Conservation (phyloP, 257 asterid genomes). For the Parsonsia alboflavescens region DNA sequence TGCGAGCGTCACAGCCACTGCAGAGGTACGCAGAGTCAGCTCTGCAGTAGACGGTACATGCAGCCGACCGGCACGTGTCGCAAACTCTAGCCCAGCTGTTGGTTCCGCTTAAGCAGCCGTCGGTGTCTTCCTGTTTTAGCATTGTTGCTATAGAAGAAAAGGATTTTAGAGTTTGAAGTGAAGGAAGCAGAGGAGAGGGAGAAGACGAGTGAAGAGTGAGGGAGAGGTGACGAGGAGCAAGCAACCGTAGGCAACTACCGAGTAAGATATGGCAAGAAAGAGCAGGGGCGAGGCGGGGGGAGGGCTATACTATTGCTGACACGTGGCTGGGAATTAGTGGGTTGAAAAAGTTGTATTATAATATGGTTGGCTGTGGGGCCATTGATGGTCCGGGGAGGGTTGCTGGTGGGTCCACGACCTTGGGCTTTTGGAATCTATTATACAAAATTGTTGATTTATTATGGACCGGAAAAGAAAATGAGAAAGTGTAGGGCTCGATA, state of each 20-base stretch:
- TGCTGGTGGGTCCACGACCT: constrained; percentile 7
- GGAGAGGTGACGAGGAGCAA: neutral
- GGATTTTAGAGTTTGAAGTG: neutral
- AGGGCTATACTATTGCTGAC: constrained; percentile 29
- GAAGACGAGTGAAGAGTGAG: neutral
- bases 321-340: constrained; percentile 55
- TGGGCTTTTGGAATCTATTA: constrained; percentile 23
- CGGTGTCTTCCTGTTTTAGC: constrained; percentile 31
- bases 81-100: constrained; percentile 43
- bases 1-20: constrained; percentile 44
- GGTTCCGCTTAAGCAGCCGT: neutral
- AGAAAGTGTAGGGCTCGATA: too few relatives aligned
- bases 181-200: neutral
- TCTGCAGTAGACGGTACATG: constrained; percentile 53
- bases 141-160: constrained; percentile 6
- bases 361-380: constrained; percentile 43
- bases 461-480: neutral
- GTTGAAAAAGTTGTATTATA: constrained; percentile 24
- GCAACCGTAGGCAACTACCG: constrained; percentile 11
- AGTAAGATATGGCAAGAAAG: neutral
- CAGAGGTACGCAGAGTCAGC: constrained; percentile 58
- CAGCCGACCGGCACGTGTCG: constrained; percentile 49
- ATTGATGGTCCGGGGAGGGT: neutral
- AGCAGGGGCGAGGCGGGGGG: neutral
- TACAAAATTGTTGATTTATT: neutral